A percentile compares a stretch with the other conserved stretches of the same genome.
Evolutionary conservation across 331 rosid species (phyloP).

Genomic region (Telfairia occidentalis): DNA sequence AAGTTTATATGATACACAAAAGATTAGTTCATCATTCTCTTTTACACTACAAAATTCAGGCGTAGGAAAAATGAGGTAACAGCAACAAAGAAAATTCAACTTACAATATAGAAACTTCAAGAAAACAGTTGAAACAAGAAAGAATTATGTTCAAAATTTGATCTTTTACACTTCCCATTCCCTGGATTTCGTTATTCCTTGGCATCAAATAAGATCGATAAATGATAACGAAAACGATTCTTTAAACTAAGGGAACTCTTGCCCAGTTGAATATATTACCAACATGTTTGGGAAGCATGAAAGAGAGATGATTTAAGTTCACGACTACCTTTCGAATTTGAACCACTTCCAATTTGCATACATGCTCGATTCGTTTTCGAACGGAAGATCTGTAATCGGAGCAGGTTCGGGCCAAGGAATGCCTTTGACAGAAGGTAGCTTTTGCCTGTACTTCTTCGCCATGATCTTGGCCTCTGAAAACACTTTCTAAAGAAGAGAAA

Average conservation of each 20-base stretch:
- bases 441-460: conserved; percentile 60
- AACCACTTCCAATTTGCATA: conserved; percentile 54
- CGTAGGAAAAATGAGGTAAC: background rate
- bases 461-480: conserved; percentile 54
- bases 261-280: background rate
- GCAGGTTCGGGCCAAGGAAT: conserved; percentile 5
- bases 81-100: background rate
- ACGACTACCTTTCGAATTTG: conserved; percentile 30
- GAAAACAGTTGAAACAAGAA: background rate
- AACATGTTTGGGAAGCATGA: background rate
- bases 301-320: background rate
- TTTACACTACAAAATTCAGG: background rate
- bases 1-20: background rate
- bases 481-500: conserved; percentile 37
- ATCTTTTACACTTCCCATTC: conserved; percentile 1
- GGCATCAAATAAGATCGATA: background rate
- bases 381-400: conserved; percentile 12
- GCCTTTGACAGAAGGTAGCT: conserved; percentile 25
- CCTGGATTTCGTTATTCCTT: background rate
- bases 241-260: background rate
- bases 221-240: background rate
- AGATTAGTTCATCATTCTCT: background rate
- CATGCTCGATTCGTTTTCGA: conserved; percentile 29
- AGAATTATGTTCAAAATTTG: background rate
- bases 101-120: background rate